These are phyloP conservation scores for Gnetum montanum DNA, from an alignment of 75 land plant species.

Conservation along the genomic window DNA sequence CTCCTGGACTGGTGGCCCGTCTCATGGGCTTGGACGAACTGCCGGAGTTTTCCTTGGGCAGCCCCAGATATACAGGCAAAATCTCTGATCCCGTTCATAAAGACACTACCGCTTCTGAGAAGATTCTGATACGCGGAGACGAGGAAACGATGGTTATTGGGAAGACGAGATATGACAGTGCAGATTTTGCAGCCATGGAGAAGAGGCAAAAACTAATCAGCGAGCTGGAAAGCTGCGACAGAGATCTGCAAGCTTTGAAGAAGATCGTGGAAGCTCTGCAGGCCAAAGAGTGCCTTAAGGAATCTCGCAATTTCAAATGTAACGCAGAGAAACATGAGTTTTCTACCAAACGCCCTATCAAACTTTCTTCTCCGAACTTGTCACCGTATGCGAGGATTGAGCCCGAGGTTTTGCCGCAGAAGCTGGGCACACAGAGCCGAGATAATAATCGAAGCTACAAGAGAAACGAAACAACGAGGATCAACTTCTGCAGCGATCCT, in stretches of 20 bases:
- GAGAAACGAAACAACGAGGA: neutral
- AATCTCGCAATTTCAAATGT: too few relatives aligned
- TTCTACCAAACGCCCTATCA: too few relatives aligned
- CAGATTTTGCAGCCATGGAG: neutral
- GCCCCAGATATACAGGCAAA: neutral
- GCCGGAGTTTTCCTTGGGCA: constrained; percentile 6
- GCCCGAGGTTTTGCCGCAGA: too few relatives aligned
- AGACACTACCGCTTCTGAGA: neutral
- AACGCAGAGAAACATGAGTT: too few relatives aligned
- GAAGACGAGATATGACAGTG: neutral
- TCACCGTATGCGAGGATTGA: too few relatives aligned
- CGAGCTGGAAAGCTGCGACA: neutral
- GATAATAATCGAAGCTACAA: too few relatives aligned
- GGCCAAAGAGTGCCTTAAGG: neutral
- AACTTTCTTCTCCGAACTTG: too few relatives aligned
- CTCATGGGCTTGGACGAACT: constrained; percentile 82
- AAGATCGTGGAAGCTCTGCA: neutral
- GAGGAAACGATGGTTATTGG: too few relatives aligned
- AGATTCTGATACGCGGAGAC: neutral
- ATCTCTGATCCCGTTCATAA: neutral
- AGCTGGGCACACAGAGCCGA: too few relatives aligned
- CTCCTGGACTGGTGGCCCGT: constrained; percentile 65
- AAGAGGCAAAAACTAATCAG: neutral
- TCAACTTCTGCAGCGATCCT: too few relatives aligned
- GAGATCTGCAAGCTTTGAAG: neutral